Evolutionary conservation across 768 basidiomycete species (phyloP).

Genomic region (Kwoniella sp.): DNA sequence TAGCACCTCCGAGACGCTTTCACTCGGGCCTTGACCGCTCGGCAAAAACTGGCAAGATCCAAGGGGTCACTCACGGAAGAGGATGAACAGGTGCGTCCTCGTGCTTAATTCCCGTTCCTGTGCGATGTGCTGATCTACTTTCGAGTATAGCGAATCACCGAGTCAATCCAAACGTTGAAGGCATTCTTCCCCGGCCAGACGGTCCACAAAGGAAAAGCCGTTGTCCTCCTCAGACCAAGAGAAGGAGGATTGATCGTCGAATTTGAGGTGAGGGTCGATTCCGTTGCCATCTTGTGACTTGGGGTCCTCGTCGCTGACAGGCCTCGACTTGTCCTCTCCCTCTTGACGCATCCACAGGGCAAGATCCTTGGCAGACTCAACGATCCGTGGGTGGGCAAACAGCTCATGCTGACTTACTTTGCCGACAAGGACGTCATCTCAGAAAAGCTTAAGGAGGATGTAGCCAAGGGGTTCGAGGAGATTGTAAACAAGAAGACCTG

Average conservation of each 20-base stretch:
- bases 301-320: too few relatives aligned
- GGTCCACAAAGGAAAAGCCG: slow-evolving; percentile 51
- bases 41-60: slow-evolving; percentile 54
- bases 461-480: slow-evolving; percentile 40
- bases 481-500: slow-evolving; percentile 8
- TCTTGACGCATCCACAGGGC: slow-evolving; percentile 23
- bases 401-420: slow-evolving; percentile 57
- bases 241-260: slow-evolving; percentile 50
- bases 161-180: slow-evolving; percentile 53
- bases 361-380: slow-evolving; percentile 50
- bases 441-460: slow-evolving; percentile 52
- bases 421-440: slow-evolving; percentile 52
- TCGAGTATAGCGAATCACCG: slow-evolving; percentile 38
- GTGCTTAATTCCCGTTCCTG: too few relatives aligned
- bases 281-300: neutral
- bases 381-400: slow-evolving; percentile 48
- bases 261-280: slow-evolving; percentile 40
- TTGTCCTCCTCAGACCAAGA: slow-evolving; percentile 48
- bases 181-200: slow-evolving; percentile 53
- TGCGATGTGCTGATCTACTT: neutral
- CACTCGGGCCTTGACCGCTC: slow-evolving; percentile 54
- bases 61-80: slow-evolving; percentile 36
- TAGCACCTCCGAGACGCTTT: slow-evolving; percentile 58
- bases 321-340: too few relatives aligned
- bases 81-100: slow-evolving; percentile 52